Evolutionary conservation across 2,329 filamentous ascomycete species (phyloP).

Genomic region (Neonectria punicea): DNA sequence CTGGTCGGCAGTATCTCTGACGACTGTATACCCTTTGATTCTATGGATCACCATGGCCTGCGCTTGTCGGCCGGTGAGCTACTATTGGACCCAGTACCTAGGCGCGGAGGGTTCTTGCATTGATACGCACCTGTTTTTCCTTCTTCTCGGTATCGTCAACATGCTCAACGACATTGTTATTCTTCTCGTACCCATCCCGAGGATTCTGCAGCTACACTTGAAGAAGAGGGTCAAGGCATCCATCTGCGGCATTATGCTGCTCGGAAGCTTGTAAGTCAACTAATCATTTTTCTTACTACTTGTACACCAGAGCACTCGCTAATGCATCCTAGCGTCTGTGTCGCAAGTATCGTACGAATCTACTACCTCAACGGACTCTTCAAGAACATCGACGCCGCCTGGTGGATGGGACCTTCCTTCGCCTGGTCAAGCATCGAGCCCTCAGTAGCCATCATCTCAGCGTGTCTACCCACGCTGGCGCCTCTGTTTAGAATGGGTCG

Average conservation of each 20-base stretch:
- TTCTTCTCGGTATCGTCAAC: slow-evolving; percentile 29
- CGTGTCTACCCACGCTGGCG: slow-evolving; percentile 27
- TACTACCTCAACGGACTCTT: slow-evolving; percentile 27
- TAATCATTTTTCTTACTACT: not conserved
- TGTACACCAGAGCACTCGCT: not conserved
- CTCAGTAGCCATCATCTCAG: slow-evolving; percentile 27
- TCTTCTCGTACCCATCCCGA: slow-evolving; percentile 22
- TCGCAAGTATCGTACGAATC: slow-evolving; percentile 29
- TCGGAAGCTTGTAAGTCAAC: slow-evolving; percentile 26
- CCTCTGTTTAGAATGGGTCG: slow-evolving; percentile 25
- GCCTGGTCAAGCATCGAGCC: slow-evolving; percentile 30
- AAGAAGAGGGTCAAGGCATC: slow-evolving; percentile 19
- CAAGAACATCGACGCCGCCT: slow-evolving; percentile 19
- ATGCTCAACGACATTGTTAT: slow-evolving; percentile 27
- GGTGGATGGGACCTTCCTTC: slow-evolving; percentile 28
- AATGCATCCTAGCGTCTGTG: slow-evolving; percentile 17
- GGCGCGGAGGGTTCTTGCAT: slow-evolving; percentile 30
- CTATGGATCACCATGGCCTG: slow-evolving; percentile 28
- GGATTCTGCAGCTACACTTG: slow-evolving; percentile 22
- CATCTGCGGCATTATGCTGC: slow-evolving; percentile 26
- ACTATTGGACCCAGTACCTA: slow-evolving; percentile 26
- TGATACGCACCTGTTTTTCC: slow-evolving; percentile 23
- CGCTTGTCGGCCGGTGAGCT: slow-evolving; percentile 20
- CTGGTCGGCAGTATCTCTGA: slow-evolving; percentile 7
- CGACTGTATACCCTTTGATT: slow-evolving; percentile 16